A percentile compares a stretch with the other conserved stretches of the same genome.
Conservation (phyloP, 192 early-diverging fungal species). For the Coemansia guatemalensis region DNA sequence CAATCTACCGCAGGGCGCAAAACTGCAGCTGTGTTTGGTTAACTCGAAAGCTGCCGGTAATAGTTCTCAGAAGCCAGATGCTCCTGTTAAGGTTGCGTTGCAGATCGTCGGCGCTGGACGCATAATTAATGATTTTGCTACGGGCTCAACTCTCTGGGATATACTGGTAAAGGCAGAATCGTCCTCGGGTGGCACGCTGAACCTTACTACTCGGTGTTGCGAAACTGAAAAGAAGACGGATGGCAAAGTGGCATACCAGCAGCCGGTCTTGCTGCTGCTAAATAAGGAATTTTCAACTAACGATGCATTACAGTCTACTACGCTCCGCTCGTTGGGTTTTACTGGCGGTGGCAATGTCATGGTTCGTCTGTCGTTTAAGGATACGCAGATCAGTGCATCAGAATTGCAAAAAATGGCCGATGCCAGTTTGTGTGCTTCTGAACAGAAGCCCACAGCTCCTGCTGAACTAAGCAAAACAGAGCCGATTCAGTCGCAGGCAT, state of each 20-base stretch:
- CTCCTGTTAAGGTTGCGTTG: conserved; percentile 64
- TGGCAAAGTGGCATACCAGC: conserved; percentile 17
- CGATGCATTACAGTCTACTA: conserved; percentile 62
- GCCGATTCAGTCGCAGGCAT: neutral
- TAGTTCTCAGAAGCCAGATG: conserved; percentile 2
- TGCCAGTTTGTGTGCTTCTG: neutral
- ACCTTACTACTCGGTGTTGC: conserved; percentile 22
- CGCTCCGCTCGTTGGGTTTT: conserved; percentile 68
- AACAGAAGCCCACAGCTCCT: neutral
- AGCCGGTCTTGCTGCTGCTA: conserved; percentile 31
- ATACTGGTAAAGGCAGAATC: conserved; percentile 22
- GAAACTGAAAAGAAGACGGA: neutral
- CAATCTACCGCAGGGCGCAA: conserved; percentile 78
- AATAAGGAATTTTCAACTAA: conserved; percentile 60
- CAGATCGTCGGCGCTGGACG: conserved; percentile 72
- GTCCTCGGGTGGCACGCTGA: conserved; percentile 21
- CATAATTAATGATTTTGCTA: conserved; percentile 61
- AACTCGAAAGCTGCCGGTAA: neutral
- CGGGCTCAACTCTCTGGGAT: conserved; percentile 67
- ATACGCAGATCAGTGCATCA: neutral
- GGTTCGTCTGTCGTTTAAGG: conserved; percentile 68
- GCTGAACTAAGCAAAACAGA: neutral
- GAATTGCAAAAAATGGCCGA: neutral
- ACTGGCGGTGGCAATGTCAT: conserved; percentile 61
- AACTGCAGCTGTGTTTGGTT: conserved; percentile 57